Percentiles rank a stretch among this genome's conserved stretches.
Evolutionary conservation across 768 basidiomycete species (phyloP).

Genomic region (Lactarius pseudohatsudake): DNA sequence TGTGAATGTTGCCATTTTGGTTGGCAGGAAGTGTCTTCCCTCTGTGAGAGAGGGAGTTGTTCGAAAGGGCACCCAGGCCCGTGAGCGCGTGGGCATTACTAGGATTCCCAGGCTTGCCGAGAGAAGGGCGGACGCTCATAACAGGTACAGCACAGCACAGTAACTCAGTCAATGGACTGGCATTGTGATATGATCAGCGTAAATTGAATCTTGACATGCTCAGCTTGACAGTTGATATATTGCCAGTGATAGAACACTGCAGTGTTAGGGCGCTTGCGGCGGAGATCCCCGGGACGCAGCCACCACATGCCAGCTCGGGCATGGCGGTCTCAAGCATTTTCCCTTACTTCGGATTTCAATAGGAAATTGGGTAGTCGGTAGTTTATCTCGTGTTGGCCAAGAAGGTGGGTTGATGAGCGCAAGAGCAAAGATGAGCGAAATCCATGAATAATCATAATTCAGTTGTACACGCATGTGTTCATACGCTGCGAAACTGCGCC

Average conservation of each 20-base stretch:
- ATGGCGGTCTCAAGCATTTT: not conserved
- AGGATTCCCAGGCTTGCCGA: not conserved
- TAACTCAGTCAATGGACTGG: not conserved
- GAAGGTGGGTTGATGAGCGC: not conserved
- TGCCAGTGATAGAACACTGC: not conserved
- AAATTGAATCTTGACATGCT: not conserved
- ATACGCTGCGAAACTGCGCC: constrained; percentile 2
- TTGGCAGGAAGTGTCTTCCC: not conserved
- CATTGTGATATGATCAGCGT: not conserved
- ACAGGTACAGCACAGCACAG: too few relatives aligned
- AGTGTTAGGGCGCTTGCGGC: not conserved
- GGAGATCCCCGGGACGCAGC: not conserved
- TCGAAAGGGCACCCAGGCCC: not conserved
- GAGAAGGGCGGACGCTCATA: not conserved
- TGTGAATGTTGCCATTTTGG: not conserved
- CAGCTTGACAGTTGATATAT: too few relatives aligned
- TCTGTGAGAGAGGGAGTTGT: not conserved
- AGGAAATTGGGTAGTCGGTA: not conserved
- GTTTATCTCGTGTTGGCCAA: not conserved
- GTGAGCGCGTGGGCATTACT: not conserved
- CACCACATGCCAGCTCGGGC: not conserved
- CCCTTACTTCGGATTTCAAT: not conserved
- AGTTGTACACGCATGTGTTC: not conserved
- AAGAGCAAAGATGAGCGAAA: not conserved
- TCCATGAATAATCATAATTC: not conserved